Percentiles rank a stretch among this genome's conserved stretches.
Evolutionary conservation across 148 eudicot genomes (phyloP).

Genomic region (Spergularia bocconei): DNA sequence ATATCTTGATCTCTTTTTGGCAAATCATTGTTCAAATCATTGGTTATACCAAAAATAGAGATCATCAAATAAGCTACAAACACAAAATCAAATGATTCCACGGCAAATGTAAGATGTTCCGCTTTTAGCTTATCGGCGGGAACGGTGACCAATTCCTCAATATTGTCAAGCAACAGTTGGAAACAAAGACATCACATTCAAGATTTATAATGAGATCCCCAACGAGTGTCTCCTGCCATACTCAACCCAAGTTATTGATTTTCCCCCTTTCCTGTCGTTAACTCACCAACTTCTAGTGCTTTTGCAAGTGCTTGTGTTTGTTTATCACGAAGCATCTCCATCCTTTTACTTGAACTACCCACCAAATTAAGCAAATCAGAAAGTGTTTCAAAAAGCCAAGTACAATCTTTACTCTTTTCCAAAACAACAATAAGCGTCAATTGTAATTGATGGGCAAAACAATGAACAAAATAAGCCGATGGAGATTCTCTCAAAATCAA

Average conservation of each 20-base stretch:
- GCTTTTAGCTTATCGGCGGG: no score
- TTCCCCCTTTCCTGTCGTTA: slow-evolving; percentile 2
- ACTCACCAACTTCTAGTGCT: not conserved
- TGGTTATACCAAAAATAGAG: no score
- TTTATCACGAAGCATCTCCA: no score
- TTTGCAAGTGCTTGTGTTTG: no score
- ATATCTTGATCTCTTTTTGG: not conserved
- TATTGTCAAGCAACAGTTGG: slow-evolving; percentile 3
- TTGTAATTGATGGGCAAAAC: not conserved
- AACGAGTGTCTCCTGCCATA: slow-evolving; percentile 10
- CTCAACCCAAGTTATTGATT: slow-evolving; percentile 10
- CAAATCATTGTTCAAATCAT: not conserved
- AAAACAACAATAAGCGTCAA: no score
- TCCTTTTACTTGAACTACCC: no score
- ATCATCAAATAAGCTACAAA: no score
- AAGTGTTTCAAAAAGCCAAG: no score
- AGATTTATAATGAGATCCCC: slow-evolving; percentile 16
- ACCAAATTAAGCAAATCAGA: no score
- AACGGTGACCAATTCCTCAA: not conserved
- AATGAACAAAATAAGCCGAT: not conserved
- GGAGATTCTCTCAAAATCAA: not conserved
- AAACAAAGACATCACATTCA: slow-evolving; percentile 10
- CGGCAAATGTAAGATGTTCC: no score
- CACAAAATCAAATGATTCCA: no score
- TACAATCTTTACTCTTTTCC: no score